Base-by-base conservation (phyloP, 352 stramenopile genomes). In the Phytopythium kandeliae region DNA sequence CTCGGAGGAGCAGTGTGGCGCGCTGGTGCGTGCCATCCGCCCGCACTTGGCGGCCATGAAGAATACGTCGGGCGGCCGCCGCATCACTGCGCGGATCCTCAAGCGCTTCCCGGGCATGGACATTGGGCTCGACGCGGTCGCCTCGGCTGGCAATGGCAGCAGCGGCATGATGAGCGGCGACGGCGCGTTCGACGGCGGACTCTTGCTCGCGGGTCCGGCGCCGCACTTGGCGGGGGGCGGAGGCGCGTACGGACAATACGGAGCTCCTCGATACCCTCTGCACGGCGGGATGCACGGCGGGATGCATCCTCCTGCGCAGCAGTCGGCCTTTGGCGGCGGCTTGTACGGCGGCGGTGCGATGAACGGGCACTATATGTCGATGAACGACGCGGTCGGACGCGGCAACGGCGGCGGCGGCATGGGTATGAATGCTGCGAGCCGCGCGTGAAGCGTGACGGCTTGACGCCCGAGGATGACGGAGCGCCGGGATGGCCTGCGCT, bases 71-170 rank as follows among this genome's bases (percentile, higher is more conserved):
- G 93, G 94, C 31, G 94, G 95, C 31, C 78, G 96, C 13, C 86
- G 95, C 36, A 98, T 98, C 64, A 93, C 96, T 45, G 89, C 89
- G 25, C 97, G 97, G 47, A 98, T 98, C 53, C 88, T 96, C 63
- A 97, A 97, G 61, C 89, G 96, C 28, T 98, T 98, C 65, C 95
- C 96, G 26, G 95, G 96, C 66, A 97, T 98, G 74, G 92, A 96
- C 40, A 74, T 97, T 11, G 78, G 72, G n/a, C 54, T 74, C 42
- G 30, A 42, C 46, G 3, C 61, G 51, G 35, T 43, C 30, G 34
- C 13, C 21, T 53, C 62, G 4, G 48, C 54, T 25, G 56, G 43
- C 31, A 55, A 71, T n/a, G n/a, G n/a, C n/a, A n/a, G n/a, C n/a
- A n/a, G n/a, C 34, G 54, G 58, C 12, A 71, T 63, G 60, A 60